Evolutionary conservation across 805 yeast genomes (phyloP).

Genomic region (Saturnispora ahearnii): DNA sequence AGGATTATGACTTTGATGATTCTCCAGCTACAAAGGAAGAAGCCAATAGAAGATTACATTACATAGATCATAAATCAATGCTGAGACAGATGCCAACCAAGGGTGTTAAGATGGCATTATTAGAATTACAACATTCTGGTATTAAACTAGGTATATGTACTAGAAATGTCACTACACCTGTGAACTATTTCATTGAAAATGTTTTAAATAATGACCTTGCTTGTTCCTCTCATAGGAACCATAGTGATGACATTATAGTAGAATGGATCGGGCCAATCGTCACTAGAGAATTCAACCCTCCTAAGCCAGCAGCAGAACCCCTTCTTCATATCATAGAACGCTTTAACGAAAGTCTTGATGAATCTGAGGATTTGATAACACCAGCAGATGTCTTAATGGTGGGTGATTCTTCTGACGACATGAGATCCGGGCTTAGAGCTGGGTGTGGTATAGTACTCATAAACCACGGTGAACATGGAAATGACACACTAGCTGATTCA

Average conservation of each 20-base stretch:
- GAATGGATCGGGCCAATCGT: conserved; percentile 35
- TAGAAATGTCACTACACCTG: conserved; percentile 48
- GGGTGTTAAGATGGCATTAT: conserved; percentile 39
- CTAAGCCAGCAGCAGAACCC: conserved; percentile 63
- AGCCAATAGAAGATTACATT: conserved; percentile 40
- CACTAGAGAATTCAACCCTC: conserved; percentile 57
- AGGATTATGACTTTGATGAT: not conserved
- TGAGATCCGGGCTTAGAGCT: conserved; percentile 54
- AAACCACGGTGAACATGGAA: conserved; percentile 41
- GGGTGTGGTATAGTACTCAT: conserved; percentile 52
- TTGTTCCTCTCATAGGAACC: conserved; percentile 11
- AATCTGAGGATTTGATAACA: conserved; percentile 30
- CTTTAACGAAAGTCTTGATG: conserved; percentile 17
- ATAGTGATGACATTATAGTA: conserved; percentile 15
- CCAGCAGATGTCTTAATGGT: conserved; percentile 53
- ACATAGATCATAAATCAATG: conserved; percentile 59
- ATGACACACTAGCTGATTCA: conserved; percentile 19
- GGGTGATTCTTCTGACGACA: conserved; percentile 67
- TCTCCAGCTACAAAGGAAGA: conserved; percentile 22
- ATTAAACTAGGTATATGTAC: conserved; percentile 53
- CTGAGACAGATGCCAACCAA: conserved; percentile 41
- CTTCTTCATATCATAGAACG: conserved; percentile 41
- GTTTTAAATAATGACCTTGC: conserved; percentile 29
- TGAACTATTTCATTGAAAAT: conserved; percentile 37
- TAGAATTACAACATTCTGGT: conserved; percentile 16